Percentiles rank a stretch among this genome's conserved stretches.
Evolutionary conservation across 192 early-diverging fungal species (phyloP).

Genomic region (Lobosporangium transversale): DNA sequence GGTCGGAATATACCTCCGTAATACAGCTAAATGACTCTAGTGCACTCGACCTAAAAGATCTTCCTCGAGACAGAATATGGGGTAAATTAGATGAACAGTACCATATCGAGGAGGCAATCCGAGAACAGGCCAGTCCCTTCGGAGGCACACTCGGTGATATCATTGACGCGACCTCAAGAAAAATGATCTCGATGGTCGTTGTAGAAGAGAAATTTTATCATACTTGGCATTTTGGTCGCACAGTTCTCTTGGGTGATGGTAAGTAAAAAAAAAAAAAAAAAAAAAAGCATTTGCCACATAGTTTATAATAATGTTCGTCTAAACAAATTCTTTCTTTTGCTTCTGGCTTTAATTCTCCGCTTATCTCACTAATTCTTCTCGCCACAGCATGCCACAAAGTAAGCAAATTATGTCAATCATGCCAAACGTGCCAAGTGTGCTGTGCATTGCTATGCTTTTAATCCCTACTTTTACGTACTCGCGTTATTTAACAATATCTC

Average conservation of each 20-base stretch:
- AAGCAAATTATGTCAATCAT: too few relatives aligned
- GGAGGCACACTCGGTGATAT: slow-evolving; percentile 40
- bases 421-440: not conserved
- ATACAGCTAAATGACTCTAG: slow-evolving; percentile 2
- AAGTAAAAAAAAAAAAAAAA: slow-evolving; percentile 4
- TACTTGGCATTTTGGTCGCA: slow-evolving; percentile 47
- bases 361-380: not conserved
- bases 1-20: slow-evolving; percentile 24
- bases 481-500: too few relatives aligned
- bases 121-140: slow-evolving; percentile 26
- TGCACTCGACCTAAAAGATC: slow-evolving; percentile 5
- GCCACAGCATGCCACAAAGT: slow-evolving; percentile 35
- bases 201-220: slow-evolving; percentile 46
- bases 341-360: not conserved
- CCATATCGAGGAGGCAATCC: slow-evolving; percentile 25
- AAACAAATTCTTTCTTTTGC: not conserved
- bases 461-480: too few relatives aligned
- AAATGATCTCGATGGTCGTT: slow-evolving; percentile 27
- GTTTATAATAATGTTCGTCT: not conserved
- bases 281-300: too few relatives aligned
- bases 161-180: slow-evolving; percentile 28
- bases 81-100: slow-evolving; percentile 22
- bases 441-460: not conserved
- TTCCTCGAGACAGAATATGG: slow-evolving; percentile 23
- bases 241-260: slow-evolving; percentile 36